Conservation (phyloP, 805 yeast genomes). For the Barnettozyma vustinii region DNA sequence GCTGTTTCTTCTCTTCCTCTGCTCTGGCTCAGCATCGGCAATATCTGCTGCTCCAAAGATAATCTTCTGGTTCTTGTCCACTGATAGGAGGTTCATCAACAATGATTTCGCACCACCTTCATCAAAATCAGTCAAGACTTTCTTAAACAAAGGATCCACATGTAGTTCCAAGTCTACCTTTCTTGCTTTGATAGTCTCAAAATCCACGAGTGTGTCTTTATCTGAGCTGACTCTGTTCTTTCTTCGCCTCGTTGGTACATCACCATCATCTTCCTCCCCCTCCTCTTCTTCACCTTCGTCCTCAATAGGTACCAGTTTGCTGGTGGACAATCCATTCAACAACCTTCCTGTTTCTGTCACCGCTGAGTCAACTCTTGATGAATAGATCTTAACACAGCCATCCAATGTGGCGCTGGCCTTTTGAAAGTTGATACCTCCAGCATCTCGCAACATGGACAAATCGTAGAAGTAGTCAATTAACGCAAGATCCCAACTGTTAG, state of each 20-base stretch:
- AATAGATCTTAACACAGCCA: slow-evolving; percentile 90
- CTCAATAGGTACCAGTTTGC: slow-evolving; percentile 25
- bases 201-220: slow-evolving; percentile 47
- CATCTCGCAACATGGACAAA: slow-evolving; percentile 67
- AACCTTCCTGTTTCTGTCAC: slow-evolving; percentile 86
- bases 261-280: slow-evolving; percentile 12
- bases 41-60: slow-evolving; percentile 54
- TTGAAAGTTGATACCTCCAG: slow-evolving; percentile 76
- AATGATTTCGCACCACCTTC: slow-evolving; percentile 79
- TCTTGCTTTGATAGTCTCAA: slow-evolving; percentile 45
- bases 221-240: slow-evolving; percentile 17
- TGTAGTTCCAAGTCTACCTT: slow-evolving; percentile 58
- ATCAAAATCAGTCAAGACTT: slow-evolving; percentile 71
- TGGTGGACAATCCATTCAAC: slow-evolving; percentile 64
- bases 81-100: slow-evolving; percentile 52
- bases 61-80: slow-evolving; percentile 48
- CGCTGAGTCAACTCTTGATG: slow-evolving; percentile 87
- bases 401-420: slow-evolving; percentile 88
- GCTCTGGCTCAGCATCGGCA: slow-evolving; percentile 9
- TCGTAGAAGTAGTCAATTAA: slow-evolving; percentile 90
- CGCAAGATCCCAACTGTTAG: slow-evolving; percentile 88
- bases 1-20: slow-evolving; percentile 8
- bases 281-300: slow-evolving; percentile 22
- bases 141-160: slow-evolving; percentile 71
- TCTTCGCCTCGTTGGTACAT: slow-evolving; percentile 9